Percentiles rank a stretch among this genome's conserved stretches.
These are phyloP conservation scores for Diaporthe velutina DNA, from an alignment of 2,329 filamentous ascomycete species.

Conservation along the genomic window DNA sequence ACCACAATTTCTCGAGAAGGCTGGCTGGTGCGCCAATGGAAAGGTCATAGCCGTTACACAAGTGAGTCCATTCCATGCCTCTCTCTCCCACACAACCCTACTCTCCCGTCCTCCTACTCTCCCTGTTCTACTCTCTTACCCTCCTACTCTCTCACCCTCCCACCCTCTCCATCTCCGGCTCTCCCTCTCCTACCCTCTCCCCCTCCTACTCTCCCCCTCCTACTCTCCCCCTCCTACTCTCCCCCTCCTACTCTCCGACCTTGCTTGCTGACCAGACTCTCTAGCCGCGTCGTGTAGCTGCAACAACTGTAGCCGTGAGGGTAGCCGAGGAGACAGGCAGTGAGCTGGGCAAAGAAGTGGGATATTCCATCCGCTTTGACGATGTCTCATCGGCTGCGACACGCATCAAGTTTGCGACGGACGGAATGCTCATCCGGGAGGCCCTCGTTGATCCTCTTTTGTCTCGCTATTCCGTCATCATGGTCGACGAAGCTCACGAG, in stretches of 20 bases:
- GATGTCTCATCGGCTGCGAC: constrained; percentile 90
- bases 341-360: constrained; percentile 89
- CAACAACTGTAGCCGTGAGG: constrained; percentile 87
- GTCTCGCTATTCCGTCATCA: constrained; percentile 92
- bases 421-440: constrained; percentile 91
- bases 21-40: constrained; percentile 88
- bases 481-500: constrained; percentile 98
- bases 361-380: constrained; percentile 93
- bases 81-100: too few relatives aligned
- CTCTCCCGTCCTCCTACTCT: too few relatives aligned
- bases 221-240: too few relatives aligned
- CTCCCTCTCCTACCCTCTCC: too few relatives aligned
- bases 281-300: constrained; percentile 89
- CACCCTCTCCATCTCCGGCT: too few relatives aligned
- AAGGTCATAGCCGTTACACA: constrained; percentile 91
- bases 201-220: too few relatives aligned
- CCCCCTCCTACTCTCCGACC: not conserved
- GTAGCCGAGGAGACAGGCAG: constrained; percentile 92
- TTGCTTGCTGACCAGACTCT: constrained; percentile 32
- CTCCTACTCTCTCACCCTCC: too few relatives aligned
- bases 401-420: constrained; percentile 94
- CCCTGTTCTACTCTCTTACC: too few relatives aligned
- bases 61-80: constrained; percentile 73
- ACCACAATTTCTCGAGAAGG: constrained; percentile 88
- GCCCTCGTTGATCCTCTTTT: constrained; percentile 92